Evolutionary conservation across 768 basidiomycete genomes (phyloP), one percentile per base, ranked within the genome.

Genomic region (Cystobasidium ongulense): DNA sequence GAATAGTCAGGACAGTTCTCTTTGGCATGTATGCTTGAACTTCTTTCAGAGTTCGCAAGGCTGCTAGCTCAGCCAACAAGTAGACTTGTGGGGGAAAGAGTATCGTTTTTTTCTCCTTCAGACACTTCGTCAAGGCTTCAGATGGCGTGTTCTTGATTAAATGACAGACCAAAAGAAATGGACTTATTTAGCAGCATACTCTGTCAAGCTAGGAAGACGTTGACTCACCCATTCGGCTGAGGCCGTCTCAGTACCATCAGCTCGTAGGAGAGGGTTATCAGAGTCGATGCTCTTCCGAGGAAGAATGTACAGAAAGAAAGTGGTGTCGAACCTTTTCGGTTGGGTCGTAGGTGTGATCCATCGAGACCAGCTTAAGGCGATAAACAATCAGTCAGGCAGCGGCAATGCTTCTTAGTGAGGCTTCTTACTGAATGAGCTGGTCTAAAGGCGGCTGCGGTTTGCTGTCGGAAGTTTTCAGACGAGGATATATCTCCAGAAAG

Each of bases 61-160:
- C 18, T 1, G 73, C 67, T 0, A 78, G 64, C 25, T 78, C 78
- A 1, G 74, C 73, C 25, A 78, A 65, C 13, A 77, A 70, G 73
- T 76, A 75, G 65, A 76, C 74, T 31, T 78, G 78, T 2, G 78
- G 78, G 15, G 78, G 78, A 50, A 77, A 73, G 5, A 78, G 70
- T 59, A 77, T 39, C 63, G 76, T 78, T 13, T 65, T 59, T 15
- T 68, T 39, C 0, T 39, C 35, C 18, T 41, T 17, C 11, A 54
- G 41, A 17, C 35, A 50, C 11, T 29, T 21, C 7, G 8, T 18
- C 8, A 63, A 27, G 25, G 72, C 72, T 52, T 64, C 38, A 4
- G 29, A 11, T 18, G 31, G 63, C 27, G 52, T 57, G 29, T 17
- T 46, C 65, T 64, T 43, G 23, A 52, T 4, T 11, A n/a, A n/a